Evolutionary conservation across 805 yeast species (phyloP).

Genomic region (Schizosaccharomyces octosporus): DNA sequence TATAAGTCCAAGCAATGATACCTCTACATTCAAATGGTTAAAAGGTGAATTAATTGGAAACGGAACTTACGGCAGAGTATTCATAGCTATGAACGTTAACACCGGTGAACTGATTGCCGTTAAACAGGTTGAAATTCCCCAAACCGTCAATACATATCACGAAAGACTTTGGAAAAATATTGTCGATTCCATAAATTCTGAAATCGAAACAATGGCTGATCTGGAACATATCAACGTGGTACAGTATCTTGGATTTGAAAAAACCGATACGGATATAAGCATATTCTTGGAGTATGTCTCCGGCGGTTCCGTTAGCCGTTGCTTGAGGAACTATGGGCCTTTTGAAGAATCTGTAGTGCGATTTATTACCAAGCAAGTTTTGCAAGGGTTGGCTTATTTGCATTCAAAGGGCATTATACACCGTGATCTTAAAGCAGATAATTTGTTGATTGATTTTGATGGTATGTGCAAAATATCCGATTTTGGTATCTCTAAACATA

Average conservation of each 20-base stretch:
- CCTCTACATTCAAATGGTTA: conserved; percentile 57
- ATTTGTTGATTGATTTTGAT: conserved; percentile 53
- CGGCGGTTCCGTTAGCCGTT: conserved; percentile 79
- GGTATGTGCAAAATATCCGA: conserved; percentile 69
- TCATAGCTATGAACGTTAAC: conserved; percentile 72
- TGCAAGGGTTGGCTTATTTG: conserved; percentile 48
- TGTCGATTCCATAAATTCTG: conserved; percentile 63
- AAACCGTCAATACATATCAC: conserved; percentile 13
- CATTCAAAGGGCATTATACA: conserved; percentile 59
- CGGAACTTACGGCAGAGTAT: conserved; percentile 91
- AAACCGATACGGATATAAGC: conserved; percentile 46
- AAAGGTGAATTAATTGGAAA: conserved; percentile 90
- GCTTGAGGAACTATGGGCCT: conserved; percentile 36
- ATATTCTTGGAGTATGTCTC: conserved; percentile 87
- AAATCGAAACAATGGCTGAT: conserved; percentile 82
- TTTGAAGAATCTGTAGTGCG: conserved; percentile 54
- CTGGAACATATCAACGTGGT: conserved; percentile 84
- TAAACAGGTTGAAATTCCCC: conserved; percentile 63
- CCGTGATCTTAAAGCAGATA: conserved; percentile 75
- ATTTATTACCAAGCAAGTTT: conserved; percentile 49
- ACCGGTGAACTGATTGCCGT: conserved; percentile 98
- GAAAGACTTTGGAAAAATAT: conserved; percentile 24
- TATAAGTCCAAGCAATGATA: neutral
- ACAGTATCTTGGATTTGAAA: conserved; percentile 85
- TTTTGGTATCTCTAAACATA: conserved; percentile 56